Base-by-base conservation (phyloP, 352 stramenopile species). In the Phytophthora pseudosyringae region DNA sequence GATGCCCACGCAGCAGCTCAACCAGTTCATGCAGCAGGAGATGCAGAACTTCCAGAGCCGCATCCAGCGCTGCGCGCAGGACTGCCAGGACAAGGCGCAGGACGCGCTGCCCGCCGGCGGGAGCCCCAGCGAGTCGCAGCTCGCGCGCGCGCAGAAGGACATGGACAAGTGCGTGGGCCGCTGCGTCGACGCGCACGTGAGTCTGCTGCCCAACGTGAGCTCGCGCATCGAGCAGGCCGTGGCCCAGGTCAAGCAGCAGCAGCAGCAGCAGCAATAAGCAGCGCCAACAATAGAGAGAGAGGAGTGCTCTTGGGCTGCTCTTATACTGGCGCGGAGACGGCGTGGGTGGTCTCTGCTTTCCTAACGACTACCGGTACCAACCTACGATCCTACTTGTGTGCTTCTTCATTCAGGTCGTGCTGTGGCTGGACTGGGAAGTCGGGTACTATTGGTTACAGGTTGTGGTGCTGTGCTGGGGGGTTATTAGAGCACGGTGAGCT, bases 41-140 rank as follows among this genome's bases (percentile, higher is more conserved):
- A 81, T 96, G 71, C 80, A 93, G 64, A 80, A 73, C 47, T 96
- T 96, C 73, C 88, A 91, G 82, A 86, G 83, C 71, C 88, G 88
- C 57, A 78, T 96, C 16, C 86, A 96, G 65, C 84, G 88, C 12
- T 90, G 86, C 56, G 86, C 80, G n/a, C 89, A 93, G 76, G 88
- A 96, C 65, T 96, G 88, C 59, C 86, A 96, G 73, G 88, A 96
- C 69, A 85, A 81, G 53, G 86, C 86, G 25, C 81, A 86, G 50
- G 88, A 96, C 54, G 46, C 71, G n/a, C 21, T 96, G 33, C 77
- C 86, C 1, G 67, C 80, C n/a, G 64, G 59, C 15, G 79, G 78
- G 13, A 83, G 76, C 41, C 84, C 85, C n/a, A 92, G 66, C 49
- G 84, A 95, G 16, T 29, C 80, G 48, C 81, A 93, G 68, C 86